phyloP scores from a whole-genome alignment of 2,329 filamentous ascomycete species.

The Fonsecaea multimorphosa region DNA sequence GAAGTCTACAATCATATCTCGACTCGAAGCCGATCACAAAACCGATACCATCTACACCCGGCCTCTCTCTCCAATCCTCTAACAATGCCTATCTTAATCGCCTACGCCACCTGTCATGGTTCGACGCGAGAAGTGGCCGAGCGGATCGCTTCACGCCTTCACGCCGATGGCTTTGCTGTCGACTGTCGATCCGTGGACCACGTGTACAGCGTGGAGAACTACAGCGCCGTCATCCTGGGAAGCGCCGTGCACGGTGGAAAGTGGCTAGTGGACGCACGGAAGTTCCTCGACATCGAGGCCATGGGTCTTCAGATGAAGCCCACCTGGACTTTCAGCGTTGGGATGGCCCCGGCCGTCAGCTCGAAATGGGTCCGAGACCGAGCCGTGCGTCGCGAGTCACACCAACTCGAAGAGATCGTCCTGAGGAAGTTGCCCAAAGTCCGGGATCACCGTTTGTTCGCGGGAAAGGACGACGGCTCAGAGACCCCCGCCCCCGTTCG shows the following conservation, averaged over 20 bases:
- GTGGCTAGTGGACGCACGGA: constrained; percentile 33
- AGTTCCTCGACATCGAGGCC: constrained; percentile 34
- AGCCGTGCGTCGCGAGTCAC: constrained; percentile 21
- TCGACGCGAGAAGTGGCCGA: constrained; percentile 34
- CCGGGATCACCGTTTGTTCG: constrained; percentile 33
- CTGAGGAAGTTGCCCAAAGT: constrained; percentile 29
- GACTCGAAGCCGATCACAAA: neutral
- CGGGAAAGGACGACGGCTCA: constrained; percentile 29
- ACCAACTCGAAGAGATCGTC: constrained; percentile 19
- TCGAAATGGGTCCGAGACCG: constrained; percentile 26
- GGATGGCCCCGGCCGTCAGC: constrained; percentile 23
- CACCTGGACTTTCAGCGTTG: constrained; percentile 33
- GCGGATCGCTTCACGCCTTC: constrained; percentile 32
- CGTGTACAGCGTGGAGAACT: constrained; percentile 35
- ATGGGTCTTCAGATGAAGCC: constrained; percentile 31
- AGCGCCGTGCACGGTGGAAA: constrained; percentile 27
- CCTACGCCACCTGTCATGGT: constrained; percentile 32
- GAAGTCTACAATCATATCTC: neutral
- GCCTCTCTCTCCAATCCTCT: neutral
- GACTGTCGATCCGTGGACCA: constrained; percentile 36
- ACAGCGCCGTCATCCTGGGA: constrained; percentile 34
- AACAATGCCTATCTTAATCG: constrained; percentile 31
- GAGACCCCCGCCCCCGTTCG: constrained; percentile 16
- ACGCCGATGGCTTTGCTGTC: constrained; percentile 32
- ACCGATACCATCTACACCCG: neutral